Conservation (phyloP, 352 stramenopile species). For the Globisporangium cystogenes region DNA sequence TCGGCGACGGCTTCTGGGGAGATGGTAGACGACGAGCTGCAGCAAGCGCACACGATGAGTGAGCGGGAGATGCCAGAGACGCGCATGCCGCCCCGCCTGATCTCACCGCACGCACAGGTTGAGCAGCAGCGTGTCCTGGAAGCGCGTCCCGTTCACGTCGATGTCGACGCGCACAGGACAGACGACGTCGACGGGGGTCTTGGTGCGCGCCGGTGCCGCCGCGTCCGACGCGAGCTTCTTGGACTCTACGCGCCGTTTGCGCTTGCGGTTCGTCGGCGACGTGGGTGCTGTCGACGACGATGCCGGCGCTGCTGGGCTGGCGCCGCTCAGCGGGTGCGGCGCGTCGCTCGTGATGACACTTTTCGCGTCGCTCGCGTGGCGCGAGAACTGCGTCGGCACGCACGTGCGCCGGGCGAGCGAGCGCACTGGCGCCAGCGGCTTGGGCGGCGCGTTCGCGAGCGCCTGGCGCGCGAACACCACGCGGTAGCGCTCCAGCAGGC, state of each 20-base stretch:
- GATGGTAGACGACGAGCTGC: slow-evolving; percentile 19
- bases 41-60: neutral
- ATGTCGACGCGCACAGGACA: slow-evolving; percentile 76
- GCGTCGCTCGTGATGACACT: slow-evolving; percentile 24
- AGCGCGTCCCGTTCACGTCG: slow-evolving; percentile 65
- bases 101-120: slow-evolving; percentile 35
- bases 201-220: neutral
- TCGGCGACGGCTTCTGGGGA: slow-evolving; percentile 52
- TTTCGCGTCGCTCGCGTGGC: slow-evolving; percentile 24
- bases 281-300: neutral
- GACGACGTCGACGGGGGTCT: slow-evolving; percentile 34
- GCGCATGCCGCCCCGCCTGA: neutral
- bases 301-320: neutral
- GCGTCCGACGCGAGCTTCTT: slow-evolving; percentile 26
- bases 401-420: slow-evolving; percentile 31
- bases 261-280: slow-evolving; percentile 35
- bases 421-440: slow-evolving; percentile 27
- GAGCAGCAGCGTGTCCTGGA: slow-evolving; percentile 73
- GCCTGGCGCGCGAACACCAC: slow-evolving; percentile 35
- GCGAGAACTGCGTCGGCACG: slow-evolving; percentile 33
- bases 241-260: slow-evolving; percentile 47
- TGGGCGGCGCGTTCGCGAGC: slow-evolving; percentile 20
- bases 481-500: slow-evolving; percentile 55
- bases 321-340: neutral
- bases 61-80: neutral